Evolutionary conservation across 495 filamentous ascomycete genomes (phyloP).

Genomic region (Penicillium waksmanii): DNA sequence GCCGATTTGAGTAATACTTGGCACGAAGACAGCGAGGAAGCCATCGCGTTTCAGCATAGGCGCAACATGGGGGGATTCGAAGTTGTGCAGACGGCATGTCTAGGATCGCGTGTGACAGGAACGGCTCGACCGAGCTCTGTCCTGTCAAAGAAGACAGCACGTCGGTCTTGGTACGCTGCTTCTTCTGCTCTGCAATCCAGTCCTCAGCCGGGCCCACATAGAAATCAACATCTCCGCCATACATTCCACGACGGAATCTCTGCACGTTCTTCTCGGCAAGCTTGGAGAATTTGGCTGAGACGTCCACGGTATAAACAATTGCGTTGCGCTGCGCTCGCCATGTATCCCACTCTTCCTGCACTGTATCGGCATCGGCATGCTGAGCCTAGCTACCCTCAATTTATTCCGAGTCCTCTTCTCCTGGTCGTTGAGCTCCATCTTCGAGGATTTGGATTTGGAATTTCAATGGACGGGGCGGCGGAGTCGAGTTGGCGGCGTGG

Average conservation of each 20-base stretch:
- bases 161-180: slow-evolving; percentile 30
- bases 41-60: slow-evolving; percentile 64
- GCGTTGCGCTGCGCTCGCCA: slow-evolving; percentile 61
- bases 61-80: slow-evolving; percentile 60
- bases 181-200: slow-evolving; percentile 61
- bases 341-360: slow-evolving; percentile 36
- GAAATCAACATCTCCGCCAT: slow-evolving; percentile 68
- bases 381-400: slow-evolving; percentile 1
- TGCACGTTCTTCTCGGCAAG: slow-evolving; percentile 63
- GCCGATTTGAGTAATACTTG: slow-evolving; percentile 76
- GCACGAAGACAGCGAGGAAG: slow-evolving; percentile 68
- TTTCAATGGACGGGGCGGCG: slow-evolving; percentile 35
- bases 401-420: slow-evolving; percentile 21
- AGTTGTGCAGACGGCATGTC: slow-evolving; percentile 67
- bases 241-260: slow-evolving; percentile 71
- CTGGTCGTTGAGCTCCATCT: slow-evolving; percentile 30
- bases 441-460: slow-evolving; percentile 44
- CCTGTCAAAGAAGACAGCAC: slow-evolving; percentile 22
- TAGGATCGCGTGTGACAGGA: slow-evolving; percentile 68
- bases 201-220: slow-evolving; percentile 64
- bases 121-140: slow-evolving; percentile 46
- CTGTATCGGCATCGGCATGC: slow-evolving; percentile 23
- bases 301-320: slow-evolving; percentile 72
- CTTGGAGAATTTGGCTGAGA: slow-evolving; percentile 57
- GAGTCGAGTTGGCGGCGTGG: slow-evolving; percentile 67